Evolutionary conservation across 2,329 filamentous ascomycete species (phyloP), one percentile per base, ranked within the genome.

Genomic region (Hymenoscyphus scutula): DNA sequence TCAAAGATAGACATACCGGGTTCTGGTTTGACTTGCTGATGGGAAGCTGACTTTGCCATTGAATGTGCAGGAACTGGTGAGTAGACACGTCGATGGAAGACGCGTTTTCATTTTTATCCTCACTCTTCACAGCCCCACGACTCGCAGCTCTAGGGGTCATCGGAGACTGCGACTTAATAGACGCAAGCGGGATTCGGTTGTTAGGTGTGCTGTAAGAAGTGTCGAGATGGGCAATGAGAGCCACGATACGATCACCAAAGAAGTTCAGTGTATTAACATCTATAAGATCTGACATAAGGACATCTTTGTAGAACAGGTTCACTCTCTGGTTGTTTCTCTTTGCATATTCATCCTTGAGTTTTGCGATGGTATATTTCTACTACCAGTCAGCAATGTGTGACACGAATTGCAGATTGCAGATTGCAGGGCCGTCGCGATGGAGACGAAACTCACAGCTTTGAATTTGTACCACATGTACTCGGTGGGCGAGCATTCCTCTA

Each of bases 241-340:
- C 58, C 19, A 69, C 51, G 25, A 68, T 56, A 29, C 59, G 63
- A 27, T 69, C 61, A 5, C 53, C 58, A 19, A 65, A 61, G 17
- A 32, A 25, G 53, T 62, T 53, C 1, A 69, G 29, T 1, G 60
- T 17, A 11, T 57, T 32, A 55, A 68, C 65, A 41, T 66, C 59
- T 1, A 53, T 56, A 17, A 30, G 45, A 27, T 67, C 65, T 11
- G 27, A 34, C 11, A 62, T 17, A 5, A n/a, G 2, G 7, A 34
- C 56, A 37, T 45, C 54, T 10, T 45, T 38, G 34, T 61, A 48
- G 7, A 23, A 38, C 17, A 68, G 57, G 2, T 59, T 32, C 8
- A 60, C 62, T 11, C 60, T 13, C 10, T 45, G 29, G 5, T 34
- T 5, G 4, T n/a, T 61, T 53, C 59, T 59, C 53, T 66, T 66